Base-by-base conservation (phyloP, 1,139 yeast genomes). In the Debaryomyces sp. region DNA sequence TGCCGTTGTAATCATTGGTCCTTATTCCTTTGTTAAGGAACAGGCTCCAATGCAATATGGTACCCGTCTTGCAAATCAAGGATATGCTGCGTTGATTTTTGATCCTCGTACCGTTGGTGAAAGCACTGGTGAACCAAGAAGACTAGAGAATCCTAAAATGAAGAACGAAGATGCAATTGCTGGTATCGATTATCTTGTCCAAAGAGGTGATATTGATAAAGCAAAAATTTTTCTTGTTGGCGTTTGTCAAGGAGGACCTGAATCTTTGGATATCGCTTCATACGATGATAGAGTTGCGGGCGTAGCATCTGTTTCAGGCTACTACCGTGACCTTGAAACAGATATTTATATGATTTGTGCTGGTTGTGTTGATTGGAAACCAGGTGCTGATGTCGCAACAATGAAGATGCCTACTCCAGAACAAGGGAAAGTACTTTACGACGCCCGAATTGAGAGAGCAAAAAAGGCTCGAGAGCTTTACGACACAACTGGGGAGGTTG, bases 101-200 rank as follows among this genome's bases (percentile, higher is more conserved):
- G 41, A 37, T 37, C 41, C 41, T 18, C 41, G 41, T 15, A 37
- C 41, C n/a, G 41, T 37, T 8, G 41, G 41, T 37, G 41, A 37
- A 22, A 17, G 26, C 21, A 37, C 23, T 18, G 41, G 41, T 37
- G 15, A 18, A 18, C 41, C 41, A 37, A 22, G 41, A 8, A 17
- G 41, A 13, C 22, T 37, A 21, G 43, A 40, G 23, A 40, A 40
- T 26, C 43, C 43, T n/a, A 40, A 40, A 24, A 40, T 40, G 43
- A 40, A 40, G 35, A 40, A 40, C 22, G 43, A 40, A 40, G 43
- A 40, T 24, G 35, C 32, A 9, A 37, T 40, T n/a, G 17, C 43
- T 18, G 43, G 26, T 26, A 40, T 40, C 24, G 43, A 40, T 21
- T 40, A 15, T 22, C 37, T 40, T 23, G 13, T 23, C 17, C 36